A percentile compares a stretch with the other conserved stretches of the same genome.
These are phyloP conservation scores for Lyophyllum atratum DNA, from an alignment of 768 basidiomycete genomes.

Conservation along the genomic window DNA sequence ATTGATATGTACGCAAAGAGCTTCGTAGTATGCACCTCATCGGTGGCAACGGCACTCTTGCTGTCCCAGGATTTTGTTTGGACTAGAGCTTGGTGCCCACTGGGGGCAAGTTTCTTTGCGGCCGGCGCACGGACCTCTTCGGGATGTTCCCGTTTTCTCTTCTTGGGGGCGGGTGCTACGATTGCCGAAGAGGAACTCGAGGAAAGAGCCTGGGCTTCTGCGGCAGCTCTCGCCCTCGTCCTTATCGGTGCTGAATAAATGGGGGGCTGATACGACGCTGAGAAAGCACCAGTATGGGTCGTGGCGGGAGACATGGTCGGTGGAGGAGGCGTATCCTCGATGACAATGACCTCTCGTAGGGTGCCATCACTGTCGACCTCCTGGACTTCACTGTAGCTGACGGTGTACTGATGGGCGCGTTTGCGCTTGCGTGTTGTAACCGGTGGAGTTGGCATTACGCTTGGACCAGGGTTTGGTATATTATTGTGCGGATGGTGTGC, in stretches of 20 bases:
- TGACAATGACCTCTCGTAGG: conserved; percentile 86
- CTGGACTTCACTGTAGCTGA: conserved; percentile 87
- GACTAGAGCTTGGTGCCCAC: conserved; percentile 50
- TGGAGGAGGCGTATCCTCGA: conserved; percentile 89
- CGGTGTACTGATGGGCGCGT: conserved; percentile 76
- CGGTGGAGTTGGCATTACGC: conserved; percentile 72
- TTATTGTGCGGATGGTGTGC: conserved; percentile 57
- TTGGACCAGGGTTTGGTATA: conserved; percentile 50
- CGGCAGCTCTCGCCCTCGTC: conserved; percentile 83
- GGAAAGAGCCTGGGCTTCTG: conserved; percentile 80
- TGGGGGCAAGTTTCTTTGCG: conserved; percentile 60
- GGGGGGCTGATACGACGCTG: conserved; percentile 80
- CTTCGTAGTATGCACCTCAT: conserved; percentile 57
- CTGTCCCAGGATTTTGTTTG: conserved; percentile 69
- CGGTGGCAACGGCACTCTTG: conserved; percentile 61
- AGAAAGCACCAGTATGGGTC: conserved; percentile 70
- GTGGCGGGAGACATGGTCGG: conserved; percentile 78
- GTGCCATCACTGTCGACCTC: conserved; percentile 80
- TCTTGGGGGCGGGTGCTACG: conserved; percentile 76
- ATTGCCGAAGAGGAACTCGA: conserved; percentile 65
- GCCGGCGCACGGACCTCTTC: conserved; percentile 72
- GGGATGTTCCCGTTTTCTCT: conserved; percentile 76
- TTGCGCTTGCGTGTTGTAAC: conserved; percentile 80
- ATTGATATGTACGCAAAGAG: conserved; percentile 26
- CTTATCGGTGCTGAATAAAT: conserved; percentile 74